A percentile compares a stretch with the other conserved stretches of the same genome.
These are phyloP conservation scores for Magnolia officinalis DNA, from an alignment of 164 flowering plant genomes.

Conservation along the genomic window DNA sequence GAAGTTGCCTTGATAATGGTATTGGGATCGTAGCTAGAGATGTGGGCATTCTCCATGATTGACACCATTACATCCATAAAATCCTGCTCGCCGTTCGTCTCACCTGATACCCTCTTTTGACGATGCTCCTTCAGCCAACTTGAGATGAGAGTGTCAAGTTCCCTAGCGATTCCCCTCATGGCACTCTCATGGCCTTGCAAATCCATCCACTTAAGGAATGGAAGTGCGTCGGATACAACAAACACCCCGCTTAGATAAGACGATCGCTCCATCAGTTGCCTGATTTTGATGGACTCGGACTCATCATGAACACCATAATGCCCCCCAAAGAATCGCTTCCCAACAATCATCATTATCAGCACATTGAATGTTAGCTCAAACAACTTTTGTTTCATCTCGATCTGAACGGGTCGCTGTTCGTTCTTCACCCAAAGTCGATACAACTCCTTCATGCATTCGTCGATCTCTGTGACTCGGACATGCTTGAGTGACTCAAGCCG, in stretches of 20 bases:
- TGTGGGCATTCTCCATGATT: not conserved
- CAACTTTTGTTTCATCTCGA: conserved; percentile 4
- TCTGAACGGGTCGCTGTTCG: not conserved
- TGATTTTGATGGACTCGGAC: not conserved
- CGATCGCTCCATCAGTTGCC: not conserved
- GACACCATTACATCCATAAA: conserved; percentile 7
- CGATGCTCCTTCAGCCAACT: conserved; percentile 14
- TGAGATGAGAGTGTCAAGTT: not conserved
- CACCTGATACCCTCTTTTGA: not conserved
- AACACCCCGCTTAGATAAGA: not conserved
- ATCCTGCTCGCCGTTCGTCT: not conserved
- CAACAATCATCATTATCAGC: conserved; percentile 4
- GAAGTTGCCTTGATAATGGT: conserved; percentile 8
- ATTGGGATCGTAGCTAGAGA: not conserved
- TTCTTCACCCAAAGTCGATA: not conserved
- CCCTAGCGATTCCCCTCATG: conserved; percentile 5
- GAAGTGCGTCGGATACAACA: conserved; percentile 5
- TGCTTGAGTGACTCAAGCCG: conserved; percentile 6
- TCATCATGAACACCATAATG: not conserved
- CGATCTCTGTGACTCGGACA: not conserved
- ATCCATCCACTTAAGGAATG: conserved; percentile 12
- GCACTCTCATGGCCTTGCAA: not conserved
- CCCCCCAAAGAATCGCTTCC: not conserved
- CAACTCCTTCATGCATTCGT: not conserved
- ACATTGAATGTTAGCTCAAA: not conserved